Evolutionary conservation across 805 yeast genomes (phyloP).

Genomic region (Danielia oregonensis): DNA sequence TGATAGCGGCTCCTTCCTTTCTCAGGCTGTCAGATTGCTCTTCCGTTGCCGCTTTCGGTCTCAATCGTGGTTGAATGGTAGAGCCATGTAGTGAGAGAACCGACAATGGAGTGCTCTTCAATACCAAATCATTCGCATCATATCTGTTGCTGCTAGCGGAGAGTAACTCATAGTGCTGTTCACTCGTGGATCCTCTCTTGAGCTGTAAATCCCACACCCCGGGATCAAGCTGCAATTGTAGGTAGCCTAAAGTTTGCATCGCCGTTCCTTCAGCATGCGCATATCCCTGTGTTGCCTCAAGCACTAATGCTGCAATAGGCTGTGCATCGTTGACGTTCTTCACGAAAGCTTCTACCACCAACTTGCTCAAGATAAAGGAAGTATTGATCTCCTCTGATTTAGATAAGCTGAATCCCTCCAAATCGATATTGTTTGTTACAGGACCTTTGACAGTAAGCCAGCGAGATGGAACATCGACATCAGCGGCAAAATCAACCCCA

Average conservation of each 20-base stretch:
- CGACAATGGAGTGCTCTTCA: conserved; percentile 24
- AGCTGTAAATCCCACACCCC: conserved; percentile 61
- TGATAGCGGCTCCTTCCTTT: conserved; percentile 45
- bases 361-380: conserved; percentile 44
- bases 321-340: conserved; percentile 37
- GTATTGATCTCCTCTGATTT: conserved; percentile 30
- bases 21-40: conserved; percentile 32
- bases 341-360: conserved; percentile 72
- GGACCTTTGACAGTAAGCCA: conserved; percentile 63
- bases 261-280: conserved; percentile 55
- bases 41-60: not conserved
- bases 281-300: conserved; percentile 31
- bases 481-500: conserved; percentile 35
- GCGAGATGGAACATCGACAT: conserved; percentile 56
- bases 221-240: conserved; percentile 71
- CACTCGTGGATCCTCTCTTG: conserved; percentile 30
- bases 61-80: conserved; percentile 42
- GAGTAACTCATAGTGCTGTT: conserved; percentile 20
- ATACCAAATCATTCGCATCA: conserved; percentile 24
- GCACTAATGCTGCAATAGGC: conserved; percentile 49
- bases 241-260: conserved; percentile 81
- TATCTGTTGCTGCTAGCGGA: conserved; percentile 43
- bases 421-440: conserved; percentile 42
- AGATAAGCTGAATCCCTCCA: conserved; percentile 52
- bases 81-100: conserved; percentile 45